Base-by-base conservation (phyloP, 2,329 filamentous ascomycete species). In the Ophiognomonia clavigignenti-juglandacearum region DNA sequence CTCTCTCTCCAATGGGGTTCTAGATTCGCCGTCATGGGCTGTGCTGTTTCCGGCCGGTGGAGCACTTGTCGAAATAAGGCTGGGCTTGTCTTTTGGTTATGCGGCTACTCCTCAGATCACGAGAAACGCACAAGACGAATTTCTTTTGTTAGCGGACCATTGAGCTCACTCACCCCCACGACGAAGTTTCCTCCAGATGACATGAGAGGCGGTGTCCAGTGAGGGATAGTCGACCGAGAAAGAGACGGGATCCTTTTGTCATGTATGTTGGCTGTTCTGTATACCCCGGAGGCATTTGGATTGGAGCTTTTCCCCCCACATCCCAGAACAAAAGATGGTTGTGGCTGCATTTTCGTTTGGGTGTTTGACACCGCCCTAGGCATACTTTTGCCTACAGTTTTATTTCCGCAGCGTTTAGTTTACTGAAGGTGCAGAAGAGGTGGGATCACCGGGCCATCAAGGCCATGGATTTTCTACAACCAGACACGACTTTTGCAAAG, bases 1-100 rank as follows among this genome's bases (percentile, higher is more conserved):
- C 82, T 35, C 64, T 85, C 39, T 85, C 80, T 29, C 81, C 81
- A 11, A 67, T 83, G 59, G 76, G 78, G 52, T 77, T 83, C 54
- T 78, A 64, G 49, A 45, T 23, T 41, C 13, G 49, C 43, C 48
- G 42, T 46, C 54, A 44, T 45, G 51, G 54, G 43, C 53, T 57
- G 47, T 53, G 48, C 46, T 50, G 48, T 45, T 50, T 51, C 47
- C 47, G 52, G 50, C 38, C 50, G 18, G 35, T 45, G 14, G 20
- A 19, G n/a, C 14, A 50, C 20, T 39, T 31, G 43, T 53, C 55
- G 45, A 43, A 10, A 5, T 13, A 31, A 6, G 51, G 43, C 51
- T 46, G 23, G 14, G 32, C 35, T 48, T 46, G 40, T 39, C 44
- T 48, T 16, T 38, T 45, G 38, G 32, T 36, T 45, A 41, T 38